Evolutionary conservation across 2,329 filamentous ascomycete species (phyloP), one percentile per base, ranked within the genome.

Genomic region (Beauveria brongniartii): DNA sequence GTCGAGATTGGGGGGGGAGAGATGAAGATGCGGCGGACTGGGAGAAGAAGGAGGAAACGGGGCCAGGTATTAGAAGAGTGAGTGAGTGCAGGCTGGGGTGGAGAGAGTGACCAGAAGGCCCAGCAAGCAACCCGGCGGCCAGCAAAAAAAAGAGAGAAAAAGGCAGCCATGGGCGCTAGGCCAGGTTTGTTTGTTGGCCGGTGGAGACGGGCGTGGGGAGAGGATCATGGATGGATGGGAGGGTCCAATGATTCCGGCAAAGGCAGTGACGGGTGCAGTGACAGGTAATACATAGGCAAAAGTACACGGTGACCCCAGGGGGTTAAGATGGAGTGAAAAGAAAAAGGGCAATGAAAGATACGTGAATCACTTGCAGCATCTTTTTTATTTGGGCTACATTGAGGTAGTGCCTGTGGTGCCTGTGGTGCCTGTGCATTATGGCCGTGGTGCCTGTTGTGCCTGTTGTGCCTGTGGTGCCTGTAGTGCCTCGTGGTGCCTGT

Each of bases 11-110:
- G 48, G 50, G 55, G 55, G 61, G 65, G 50, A 66, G 63, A 65
- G 63, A 65, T 59, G 65, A 66, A 65, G 62, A 64, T 60, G 56
- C 65, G 34, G 34, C 41, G 67, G 66, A 69, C 68, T 69, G 64
- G 64, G 67, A 65, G 67, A 68, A 68, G 68, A 66, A 64, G 65
- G 68, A 67, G 67, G 67, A 69, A 66, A 68, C 22, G 37, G 54
- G 54, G 67, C 66, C 61, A 63, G 65, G 41, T 37, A 37, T n/a
- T 24, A 34, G 26, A 51, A 51, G 57, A 43, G 34, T 55, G 37
- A 18, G 52, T 20, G 51, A 14, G n/a, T 28, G 51, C 40, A 37
- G 28, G 22, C 41, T n/a, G 44, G 26, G n/a, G 43, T 28, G 41
- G 40, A 37, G 56, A 24, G 34, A 7, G 14, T 12, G 37, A 10